Evolutionary conservation across 116 monocot species (phyloP).

Genomic region (Iris pallida): DNA sequence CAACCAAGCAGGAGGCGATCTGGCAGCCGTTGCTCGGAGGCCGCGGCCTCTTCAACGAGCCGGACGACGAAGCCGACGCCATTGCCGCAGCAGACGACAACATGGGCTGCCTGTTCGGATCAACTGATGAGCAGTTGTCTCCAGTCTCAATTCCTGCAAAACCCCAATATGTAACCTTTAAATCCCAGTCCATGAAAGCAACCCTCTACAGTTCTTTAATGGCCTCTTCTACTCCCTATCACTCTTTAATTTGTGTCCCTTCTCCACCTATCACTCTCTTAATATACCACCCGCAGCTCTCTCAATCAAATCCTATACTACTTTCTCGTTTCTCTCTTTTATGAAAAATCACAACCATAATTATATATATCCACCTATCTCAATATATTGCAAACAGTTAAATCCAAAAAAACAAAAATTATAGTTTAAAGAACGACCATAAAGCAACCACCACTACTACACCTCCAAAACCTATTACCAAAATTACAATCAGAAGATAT

Average conservation of each 20-base stretch:
- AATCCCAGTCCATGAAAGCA: conserved; percentile 50
- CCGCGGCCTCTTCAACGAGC: conserved; percentile 4
- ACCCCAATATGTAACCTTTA: conserved; percentile 45
- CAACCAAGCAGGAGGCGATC: conserved; percentile 5
- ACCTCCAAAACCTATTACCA: too few relatives aligned
- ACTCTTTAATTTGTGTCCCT: background rate
- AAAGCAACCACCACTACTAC: too few relatives aligned
- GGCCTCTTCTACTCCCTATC: background rate
- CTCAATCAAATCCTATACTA: background rate
- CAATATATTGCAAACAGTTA: too few relatives aligned
- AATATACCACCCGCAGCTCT: background rate
- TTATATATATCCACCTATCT: too few relatives aligned
- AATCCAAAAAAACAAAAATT: too few relatives aligned
- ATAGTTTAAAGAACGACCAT: too few relatives aligned
- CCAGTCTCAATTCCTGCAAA: conserved; percentile 28
- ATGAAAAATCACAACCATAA: too few relatives aligned
- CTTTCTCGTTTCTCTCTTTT: too few relatives aligned
- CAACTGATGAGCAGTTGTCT: conserved; percentile 42
- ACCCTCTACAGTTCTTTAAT: background rate
- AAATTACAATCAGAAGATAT: too few relatives aligned
- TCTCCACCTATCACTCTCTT: background rate
- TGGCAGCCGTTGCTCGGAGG: background rate
- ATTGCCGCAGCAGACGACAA: conserved; percentile 2
- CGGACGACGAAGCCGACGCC: background rate
- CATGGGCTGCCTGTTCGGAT: conserved; percentile 36